Base-by-base conservation (phyloP, 306 rosid genomes). In the Psophocarpus tetragonolobus region DNA sequence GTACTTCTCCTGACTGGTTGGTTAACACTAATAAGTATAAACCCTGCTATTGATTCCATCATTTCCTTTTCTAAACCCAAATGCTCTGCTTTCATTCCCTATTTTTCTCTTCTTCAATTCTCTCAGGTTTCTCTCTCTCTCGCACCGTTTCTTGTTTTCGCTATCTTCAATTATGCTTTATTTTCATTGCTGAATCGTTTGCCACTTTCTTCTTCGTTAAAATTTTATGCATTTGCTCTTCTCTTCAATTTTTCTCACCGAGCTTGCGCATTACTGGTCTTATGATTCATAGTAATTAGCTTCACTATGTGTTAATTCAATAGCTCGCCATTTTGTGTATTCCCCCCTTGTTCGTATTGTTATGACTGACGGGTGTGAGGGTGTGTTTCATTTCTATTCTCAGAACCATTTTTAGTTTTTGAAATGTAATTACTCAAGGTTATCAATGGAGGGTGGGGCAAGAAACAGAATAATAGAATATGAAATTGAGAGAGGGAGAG, bases 91-190 rank as follows among this genome's bases (percentile, higher is more conserved):
- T 68, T 35, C n/a, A 12, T 69, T 76, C 77, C 39, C 67, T 39
- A 26, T 68, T 23, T 18, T 12, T 20, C 60, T 50, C 70, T 71
- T 45, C 71, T 75, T 79, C 81, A 15, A 54, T 70, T 69, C 60
- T 72, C 82, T 74, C 81, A 73, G 66, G 79, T 84, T 57, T 70
- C 23, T 58, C 72, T 47, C 50, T 6, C 63, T 78, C 80, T 80
- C 41, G 78, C 66, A 7, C 63, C 30, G 23, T 4, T 29, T 60
- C 67, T 60, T 24, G 76, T 58, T 81, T 11, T 58, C 4, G 51
- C 6, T 60, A 20, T 75, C 27, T 62, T 53, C 63, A 35, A 11
- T 76, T 64, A 17, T 71, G 50, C 48, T 60, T 82, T 12, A 17
- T 68, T 45, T 13, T n/a, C 33, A 26, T 42, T 68, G 36, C 64